Evolutionary conservation across 768 basidiomycete species (phyloP).

Genomic region (Chalciporus pseudorubinellus): DNA sequence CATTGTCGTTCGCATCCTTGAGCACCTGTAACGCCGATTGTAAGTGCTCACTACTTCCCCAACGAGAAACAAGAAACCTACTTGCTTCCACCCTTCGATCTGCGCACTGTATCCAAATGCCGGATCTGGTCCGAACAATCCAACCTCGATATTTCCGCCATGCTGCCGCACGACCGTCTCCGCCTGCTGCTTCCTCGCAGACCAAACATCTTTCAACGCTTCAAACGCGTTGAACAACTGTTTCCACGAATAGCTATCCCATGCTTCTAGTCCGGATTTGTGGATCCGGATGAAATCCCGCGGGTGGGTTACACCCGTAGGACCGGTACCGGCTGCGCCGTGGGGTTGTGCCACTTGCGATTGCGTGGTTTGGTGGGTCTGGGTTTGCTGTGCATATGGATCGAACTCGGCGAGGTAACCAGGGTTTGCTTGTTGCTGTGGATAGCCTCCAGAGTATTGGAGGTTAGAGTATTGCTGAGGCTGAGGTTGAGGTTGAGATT

Average conservation of each 20-base stretch:
- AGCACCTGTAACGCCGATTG: constrained; percentile 38
- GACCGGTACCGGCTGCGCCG: constrained; percentile 9
- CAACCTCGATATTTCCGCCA: constrained; percentile 37
- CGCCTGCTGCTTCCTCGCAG: constrained; percentile 53
- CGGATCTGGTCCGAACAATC: constrained; percentile 25
- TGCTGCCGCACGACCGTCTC: constrained; percentile 45
- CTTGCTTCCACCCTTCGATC: constrained; percentile 54
- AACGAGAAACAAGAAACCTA: constrained; percentile 33
- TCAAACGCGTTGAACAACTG: constrained; percentile 64
- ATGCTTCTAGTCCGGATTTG: constrained; percentile 66
- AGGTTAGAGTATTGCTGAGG: constrained; percentile 18
- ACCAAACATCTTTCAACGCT: constrained; percentile 65
- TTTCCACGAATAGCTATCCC: constrained; percentile 73
- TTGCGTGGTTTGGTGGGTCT: neutral
- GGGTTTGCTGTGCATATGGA: constrained; percentile 31
- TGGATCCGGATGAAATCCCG: constrained; percentile 64
- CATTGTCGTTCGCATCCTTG: constrained; percentile 54
- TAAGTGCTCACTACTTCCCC: neutral
- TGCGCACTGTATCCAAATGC: constrained; percentile 52
- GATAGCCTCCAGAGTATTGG: constrained; percentile 31
- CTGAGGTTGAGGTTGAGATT: constrained; percentile 22
- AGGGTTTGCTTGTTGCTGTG: constrained; percentile 13
- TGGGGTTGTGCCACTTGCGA: neutral
- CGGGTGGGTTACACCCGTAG: constrained; percentile 52
- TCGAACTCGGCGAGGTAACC: constrained; percentile 40